A percentile compares a stretch with the other conserved stretches of the same genome.
Conservation (phyloP, 2,329 filamentous ascomycete genomes). For the Coccinonectria pachysandricola region DNA sequence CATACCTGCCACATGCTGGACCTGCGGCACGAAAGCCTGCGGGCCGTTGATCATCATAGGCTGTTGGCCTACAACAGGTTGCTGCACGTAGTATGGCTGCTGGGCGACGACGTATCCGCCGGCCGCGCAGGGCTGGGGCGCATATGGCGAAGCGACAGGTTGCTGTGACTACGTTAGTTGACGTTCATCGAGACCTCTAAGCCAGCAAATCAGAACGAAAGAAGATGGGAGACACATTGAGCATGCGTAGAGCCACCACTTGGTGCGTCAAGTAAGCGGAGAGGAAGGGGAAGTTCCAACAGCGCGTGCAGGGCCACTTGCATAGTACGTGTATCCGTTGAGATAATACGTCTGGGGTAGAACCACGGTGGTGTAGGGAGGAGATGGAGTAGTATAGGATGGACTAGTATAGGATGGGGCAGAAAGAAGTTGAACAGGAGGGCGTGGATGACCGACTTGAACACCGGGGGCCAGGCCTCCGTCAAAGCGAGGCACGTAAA, state of each 20-base stretch:
- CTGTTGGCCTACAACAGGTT: constrained; percentile 21
- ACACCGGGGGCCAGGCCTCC: constrained; percentile 18
- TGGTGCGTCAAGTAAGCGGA: no score
- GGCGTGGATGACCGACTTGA: constrained; percentile 26
- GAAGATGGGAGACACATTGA: not conserved
- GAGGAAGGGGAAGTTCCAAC: no score
- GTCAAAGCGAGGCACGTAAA: constrained; percentile 46
- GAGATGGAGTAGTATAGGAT: constrained; percentile 18
- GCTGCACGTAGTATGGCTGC: constrained; percentile 23
- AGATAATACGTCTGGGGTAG: constrained; percentile 24
- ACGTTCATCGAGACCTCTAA: no score
- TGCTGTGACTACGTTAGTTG: constrained; percentile 22
- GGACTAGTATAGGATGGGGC: constrained; percentile 11
- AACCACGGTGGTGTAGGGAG: no score
- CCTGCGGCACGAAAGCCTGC: constrained; percentile 16
- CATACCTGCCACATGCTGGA: constrained; percentile 16
- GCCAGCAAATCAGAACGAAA: no score
- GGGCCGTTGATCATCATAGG: constrained; percentile 24
- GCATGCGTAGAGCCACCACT: not conserved
- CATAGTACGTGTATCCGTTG: constrained; percentile 28
- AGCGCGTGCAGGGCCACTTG: constrained; percentile 23
- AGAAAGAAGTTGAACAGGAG: constrained; percentile 20
- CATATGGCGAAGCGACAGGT: no score
- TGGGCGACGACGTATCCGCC: constrained; percentile 22
- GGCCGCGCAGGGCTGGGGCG: constrained; percentile 18